These are phyloP conservation scores for Malus asiatica DNA, from an alignment of 306 rosid genomes.

Conservation along the genomic window DNA sequence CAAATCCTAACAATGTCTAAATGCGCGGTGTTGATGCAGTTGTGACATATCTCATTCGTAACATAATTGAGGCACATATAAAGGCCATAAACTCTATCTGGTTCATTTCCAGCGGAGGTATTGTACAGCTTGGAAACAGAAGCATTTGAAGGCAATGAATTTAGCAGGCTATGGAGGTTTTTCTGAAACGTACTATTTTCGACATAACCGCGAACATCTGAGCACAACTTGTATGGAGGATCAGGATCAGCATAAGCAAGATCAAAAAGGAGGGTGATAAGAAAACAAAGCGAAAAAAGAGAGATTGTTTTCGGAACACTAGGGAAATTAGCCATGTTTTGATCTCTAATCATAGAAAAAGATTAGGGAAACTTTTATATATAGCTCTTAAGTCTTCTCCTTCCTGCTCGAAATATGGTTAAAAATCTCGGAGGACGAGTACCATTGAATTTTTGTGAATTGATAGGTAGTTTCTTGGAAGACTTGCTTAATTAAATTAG, in stretches of 20 bases:
- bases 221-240: conserved; percentile 6
- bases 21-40: conserved; percentile 27
- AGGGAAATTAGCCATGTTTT: conserved; percentile 7
- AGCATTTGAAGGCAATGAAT: background rate
- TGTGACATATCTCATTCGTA: background rate
- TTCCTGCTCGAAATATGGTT: background rate
- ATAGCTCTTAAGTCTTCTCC: background rate
- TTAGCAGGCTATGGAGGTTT: conserved; percentile 14
- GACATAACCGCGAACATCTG: background rate
- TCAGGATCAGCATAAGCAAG: conserved; percentile 2
- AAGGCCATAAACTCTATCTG: conserved; percentile 1
- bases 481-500: too few species aligned
- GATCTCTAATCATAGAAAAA: background rate
- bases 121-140: conserved; percentile 8
- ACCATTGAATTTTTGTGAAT: too few species aligned
- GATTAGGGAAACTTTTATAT: background rate
- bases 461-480: too few species aligned
- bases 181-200: conserved; percentile 5
- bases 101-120: conserved; percentile 4
- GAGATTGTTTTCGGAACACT: background rate
- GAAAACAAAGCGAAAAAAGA: conserved; percentile 14
- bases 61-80: conserved; percentile 20
- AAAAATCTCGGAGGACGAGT: too few species aligned
- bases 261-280: background rate
- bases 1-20: conserved; percentile 28